Evolutionary conservation across 2,329 filamentous ascomycete genomes (phyloP), one percentile per base, ranked within the genome.

Genomic region (Rhinocladiella mackenziei): DNA sequence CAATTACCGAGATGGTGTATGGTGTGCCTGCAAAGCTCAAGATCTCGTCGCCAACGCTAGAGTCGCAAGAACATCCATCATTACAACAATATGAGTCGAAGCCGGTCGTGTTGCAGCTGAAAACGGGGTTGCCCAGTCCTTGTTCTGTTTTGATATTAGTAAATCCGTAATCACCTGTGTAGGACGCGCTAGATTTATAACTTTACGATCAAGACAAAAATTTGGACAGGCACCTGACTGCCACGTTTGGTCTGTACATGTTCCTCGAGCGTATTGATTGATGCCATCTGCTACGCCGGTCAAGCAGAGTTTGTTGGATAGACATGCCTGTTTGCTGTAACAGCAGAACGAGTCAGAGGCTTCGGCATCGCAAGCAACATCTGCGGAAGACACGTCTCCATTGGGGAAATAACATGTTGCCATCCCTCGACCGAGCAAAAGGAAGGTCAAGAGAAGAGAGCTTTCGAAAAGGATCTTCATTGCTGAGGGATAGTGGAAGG

Each of bases 311-410:
- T 54, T 55, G 46, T 64, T 65, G 20, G 56, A 60, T 2, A 65
- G 51, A 43, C 65, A 68, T 1, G 63, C 64, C 33, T 61, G 66
- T 5, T 61, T 63, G n/a, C 59, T 57, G 2, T 62, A 62, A 43
- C 65, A 67, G 50, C 65, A 67, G 1, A 56, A 48, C 0, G 65
- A 60, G 19, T 63, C 50, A 2, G 40, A 39, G 1, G 54, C 58
- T 26, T 48, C 53, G 33, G 58, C 51, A 8, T 45, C 20, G 47
- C 65, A 68, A 1, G 65, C 60, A 1, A 52, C 52, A 45, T 67
- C 60, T 36, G 61, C 54, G 5, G 50, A 39, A 5, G 62, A 53
- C 9, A 61, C 25, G 13, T 43, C 43, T 7, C 63, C 60, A 48
- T 62, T 54, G 5, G 63, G 63, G 33, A 56, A 65, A 46, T 58